Conservation (phyloP, 805 yeast species). For the Suhomyces sp. region DNA sequence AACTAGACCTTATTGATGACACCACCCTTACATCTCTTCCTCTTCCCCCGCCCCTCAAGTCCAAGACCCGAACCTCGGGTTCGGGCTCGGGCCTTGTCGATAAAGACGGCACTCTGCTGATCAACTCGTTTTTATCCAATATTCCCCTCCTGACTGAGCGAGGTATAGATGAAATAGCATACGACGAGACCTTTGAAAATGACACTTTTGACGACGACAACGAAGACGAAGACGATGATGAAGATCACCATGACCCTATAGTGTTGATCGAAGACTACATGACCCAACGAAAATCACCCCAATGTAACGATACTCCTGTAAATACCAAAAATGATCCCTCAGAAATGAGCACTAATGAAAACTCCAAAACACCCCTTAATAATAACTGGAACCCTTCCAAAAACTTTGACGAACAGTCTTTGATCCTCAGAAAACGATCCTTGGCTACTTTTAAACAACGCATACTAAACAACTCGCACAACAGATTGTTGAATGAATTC, state of each 20-base stretch:
- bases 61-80: constrained; percentile 9
- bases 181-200: constrained; percentile 8
- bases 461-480: background rate
- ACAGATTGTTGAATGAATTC: background rate
- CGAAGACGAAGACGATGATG: constrained; percentile 12
- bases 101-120: background rate
- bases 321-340: background rate
- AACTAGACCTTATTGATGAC: constrained; percentile 47
- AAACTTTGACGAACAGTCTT: constrained; percentile 12
- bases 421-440: constrained; percentile 28
- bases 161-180: background rate
- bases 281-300: constrained; percentile 8
- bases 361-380: background rate
- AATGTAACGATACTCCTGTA: background rate
- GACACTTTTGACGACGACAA: constrained; percentile 2
- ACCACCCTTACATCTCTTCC: constrained; percentile 50
- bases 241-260: constrained; percentile 35
- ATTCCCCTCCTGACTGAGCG: background rate
- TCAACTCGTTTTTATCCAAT: background rate
- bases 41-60: constrained; percentile 46
- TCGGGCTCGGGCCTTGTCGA: background rate
- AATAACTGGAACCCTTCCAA: background rate
- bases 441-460: constrained; percentile 37
- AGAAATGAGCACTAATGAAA: background rate
- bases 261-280: constrained; percentile 60